phyloP scores from a whole-genome alignment of 306 rosid species.

The Adenanthera pavonina region DNA sequence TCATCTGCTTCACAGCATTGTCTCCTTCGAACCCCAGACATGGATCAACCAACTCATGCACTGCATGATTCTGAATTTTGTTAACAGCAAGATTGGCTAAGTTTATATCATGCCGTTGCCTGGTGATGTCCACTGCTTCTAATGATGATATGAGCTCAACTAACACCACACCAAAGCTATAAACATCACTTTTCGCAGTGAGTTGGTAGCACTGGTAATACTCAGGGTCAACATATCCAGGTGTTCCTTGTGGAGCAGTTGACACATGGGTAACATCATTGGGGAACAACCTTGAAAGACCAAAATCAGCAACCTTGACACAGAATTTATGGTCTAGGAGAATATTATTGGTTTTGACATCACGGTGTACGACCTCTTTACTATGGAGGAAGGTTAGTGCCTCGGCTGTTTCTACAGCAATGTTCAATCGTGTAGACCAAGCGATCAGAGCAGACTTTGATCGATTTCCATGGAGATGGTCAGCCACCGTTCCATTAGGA shows the following conservation, averaged over 20 bases:
- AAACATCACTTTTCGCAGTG: slow-evolving; percentile 83
- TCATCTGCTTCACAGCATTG: slow-evolving; percentile 45
- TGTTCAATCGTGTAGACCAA: slow-evolving; percentile 73
- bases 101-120: slow-evolving; percentile 80
- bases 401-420: slow-evolving; percentile 87
- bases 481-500: slow-evolving; percentile 89
- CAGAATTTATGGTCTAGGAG: slow-evolving; percentile 65
- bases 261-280: slow-evolving; percentile 82
- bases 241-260: slow-evolving; percentile 98
- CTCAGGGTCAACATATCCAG: slow-evolving; percentile 97
- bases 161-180: slow-evolving; percentile 90
- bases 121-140: slow-evolving; percentile 78
- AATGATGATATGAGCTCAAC: slow-evolving; percentile 82
- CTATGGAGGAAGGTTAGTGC: slow-evolving; percentile 80
- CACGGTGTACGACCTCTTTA: slow-evolving; percentile 75
- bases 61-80: slow-evolving; percentile 64
- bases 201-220: slow-evolving; percentile 86
- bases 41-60: slow-evolving; percentile 81
- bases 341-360: slow-evolving; percentile 87
- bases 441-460: slow-evolving; percentile 52
- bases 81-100: slow-evolving; percentile 77
- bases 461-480: slow-evolving; percentile 70
- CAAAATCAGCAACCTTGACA: slow-evolving; percentile 95
- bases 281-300: slow-evolving; percentile 84
- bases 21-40: slow-evolving; percentile 68